phyloP scores from a whole-genome alignment of 192 early-diverging fungal species.

The Chytriomyces confervae region DNA sequence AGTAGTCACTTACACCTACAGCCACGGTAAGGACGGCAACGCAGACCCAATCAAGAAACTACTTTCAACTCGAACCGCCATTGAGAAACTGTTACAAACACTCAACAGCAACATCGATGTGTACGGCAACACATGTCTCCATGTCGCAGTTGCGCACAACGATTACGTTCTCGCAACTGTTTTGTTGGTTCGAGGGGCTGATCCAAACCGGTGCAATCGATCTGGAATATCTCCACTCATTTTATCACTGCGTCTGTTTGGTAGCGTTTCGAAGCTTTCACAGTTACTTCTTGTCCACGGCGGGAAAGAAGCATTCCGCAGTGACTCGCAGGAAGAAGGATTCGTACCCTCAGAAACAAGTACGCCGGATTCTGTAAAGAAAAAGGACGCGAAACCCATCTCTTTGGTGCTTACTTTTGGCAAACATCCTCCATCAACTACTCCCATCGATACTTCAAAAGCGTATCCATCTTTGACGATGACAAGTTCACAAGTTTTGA shows the following conservation, averaged over 20 bases:
- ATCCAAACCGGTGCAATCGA: slow-evolving; percentile 53
- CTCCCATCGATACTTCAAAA: no score
- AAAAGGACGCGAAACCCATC: slow-evolving; percentile 4
- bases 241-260: slow-evolving; percentile 41
- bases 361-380: neutral
- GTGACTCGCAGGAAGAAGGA: no score
- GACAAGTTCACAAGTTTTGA: neutral
- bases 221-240: slow-evolving; percentile 49
- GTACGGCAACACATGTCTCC: slow-evolving; percentile 51
- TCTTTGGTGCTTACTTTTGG: neutral
- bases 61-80: neutral
- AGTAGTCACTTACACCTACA: neutral
- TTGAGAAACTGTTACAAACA: slow-evolving; percentile 27
- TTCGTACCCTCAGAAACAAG: neutral
- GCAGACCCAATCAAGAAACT: slow-evolving; percentile 3
- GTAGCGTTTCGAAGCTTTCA: slow-evolving; percentile 9
- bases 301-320: slow-evolving; percentile 13
- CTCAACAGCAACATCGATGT: slow-evolving; percentile 48
- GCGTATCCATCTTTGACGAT: no score
- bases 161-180: slow-evolving; percentile 42
- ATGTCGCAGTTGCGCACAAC: slow-evolving; percentile 50
- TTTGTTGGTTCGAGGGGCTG: slow-evolving; percentile 56
- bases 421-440: neutral
- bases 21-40: neutral
- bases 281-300: slow-evolving; percentile 45